A percentile compares a stretch with the other conserved stretches of the same genome.
Conservation (phyloP, 495 filamentous ascomycete genomes). For the Annulohypoxylon moriforme region DNA sequence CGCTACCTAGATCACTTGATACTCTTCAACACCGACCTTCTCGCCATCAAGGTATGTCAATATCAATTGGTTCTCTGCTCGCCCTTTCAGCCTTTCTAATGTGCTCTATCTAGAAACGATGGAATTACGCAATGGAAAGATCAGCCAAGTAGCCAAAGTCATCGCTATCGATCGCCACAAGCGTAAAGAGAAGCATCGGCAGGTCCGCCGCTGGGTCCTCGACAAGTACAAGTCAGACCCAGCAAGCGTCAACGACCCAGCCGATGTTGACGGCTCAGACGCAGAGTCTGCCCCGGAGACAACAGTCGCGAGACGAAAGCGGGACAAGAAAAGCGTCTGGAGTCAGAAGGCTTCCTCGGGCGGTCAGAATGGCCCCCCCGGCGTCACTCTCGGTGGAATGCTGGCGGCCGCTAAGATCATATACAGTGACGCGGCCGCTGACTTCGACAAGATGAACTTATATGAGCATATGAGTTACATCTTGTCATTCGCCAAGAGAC, state of each 20-base stretch:
- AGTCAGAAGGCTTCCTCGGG: neutral
- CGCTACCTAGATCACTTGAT: neutral
- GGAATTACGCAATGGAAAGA: neutral
- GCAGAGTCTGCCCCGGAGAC: too few relatives aligned
- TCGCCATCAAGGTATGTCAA: neutral
- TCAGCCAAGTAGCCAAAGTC: slow-evolving; percentile 19
- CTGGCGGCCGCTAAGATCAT: neutral
- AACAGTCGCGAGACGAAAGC: too few relatives aligned
- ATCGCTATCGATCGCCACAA: slow-evolving; percentile 7
- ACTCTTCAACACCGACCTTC: neutral
- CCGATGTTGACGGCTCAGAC: neutral
- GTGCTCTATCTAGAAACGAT: neutral
- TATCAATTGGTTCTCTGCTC: neutral
- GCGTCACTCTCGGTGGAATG: slow-evolving; percentile 16
- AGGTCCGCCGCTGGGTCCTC: slow-evolving; percentile 1
- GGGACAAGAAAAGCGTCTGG: neutral
- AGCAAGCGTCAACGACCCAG: neutral
- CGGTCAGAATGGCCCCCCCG: neutral
- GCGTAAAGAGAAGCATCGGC: slow-evolving; percentile 5
- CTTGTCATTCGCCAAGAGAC: neutral
- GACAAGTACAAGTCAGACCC: neutral
- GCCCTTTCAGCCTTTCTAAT: neutral
- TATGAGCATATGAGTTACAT: slow-evolving; percentile 21
- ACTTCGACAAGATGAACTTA: slow-evolving; percentile 30
- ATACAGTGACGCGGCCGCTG: neutral